Evolutionary conservation across 1,139 yeast species (phyloP).

Genomic region (Entelexis paramagnoliae): DNA sequence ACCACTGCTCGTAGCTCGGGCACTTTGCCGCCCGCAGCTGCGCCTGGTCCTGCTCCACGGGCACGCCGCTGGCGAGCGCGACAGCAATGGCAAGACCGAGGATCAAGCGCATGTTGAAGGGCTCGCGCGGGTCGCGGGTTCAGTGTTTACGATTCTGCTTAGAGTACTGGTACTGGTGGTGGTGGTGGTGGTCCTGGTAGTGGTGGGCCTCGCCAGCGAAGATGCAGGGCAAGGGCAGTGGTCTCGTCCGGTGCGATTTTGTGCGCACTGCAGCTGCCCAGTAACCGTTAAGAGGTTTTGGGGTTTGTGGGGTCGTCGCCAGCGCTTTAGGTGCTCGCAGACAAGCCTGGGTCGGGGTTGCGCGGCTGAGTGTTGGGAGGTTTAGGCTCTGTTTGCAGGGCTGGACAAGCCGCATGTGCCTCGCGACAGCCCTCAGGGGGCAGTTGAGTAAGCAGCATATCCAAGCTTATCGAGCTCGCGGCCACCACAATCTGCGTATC

Average conservation of each 20-base stretch:
- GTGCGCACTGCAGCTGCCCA: neutral
- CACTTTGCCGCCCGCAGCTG: slow-evolving; percentile 25
- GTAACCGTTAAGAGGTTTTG: neutral
- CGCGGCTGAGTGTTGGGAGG: neutral
- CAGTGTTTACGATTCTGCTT: neutral
- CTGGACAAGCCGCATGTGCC: neutral
- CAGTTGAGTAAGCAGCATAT: slow-evolving; percentile 3
- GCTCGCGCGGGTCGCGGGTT: neutral
- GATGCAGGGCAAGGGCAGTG: neutral
- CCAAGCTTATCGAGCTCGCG: slow-evolving; percentile 3
- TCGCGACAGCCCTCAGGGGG: neutral
- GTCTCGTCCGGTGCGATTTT: no score
- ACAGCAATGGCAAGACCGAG: neutral
- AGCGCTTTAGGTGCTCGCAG: neutral
- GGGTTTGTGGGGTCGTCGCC: neutral
- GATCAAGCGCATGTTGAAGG: neutral
- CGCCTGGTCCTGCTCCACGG: neutral
- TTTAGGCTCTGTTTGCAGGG: no score
- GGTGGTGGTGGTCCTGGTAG: no score
- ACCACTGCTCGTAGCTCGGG: slow-evolving; percentile 35
- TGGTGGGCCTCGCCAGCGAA: no score
- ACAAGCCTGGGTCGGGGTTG: neutral
- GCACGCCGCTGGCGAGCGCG: slow-evolving; percentile 1
- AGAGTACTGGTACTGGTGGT: no score
- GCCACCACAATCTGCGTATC: neutral